Conservation (phyloP, 352 stramenopile species). For the Pseudoperonospora humuli region DNA sequence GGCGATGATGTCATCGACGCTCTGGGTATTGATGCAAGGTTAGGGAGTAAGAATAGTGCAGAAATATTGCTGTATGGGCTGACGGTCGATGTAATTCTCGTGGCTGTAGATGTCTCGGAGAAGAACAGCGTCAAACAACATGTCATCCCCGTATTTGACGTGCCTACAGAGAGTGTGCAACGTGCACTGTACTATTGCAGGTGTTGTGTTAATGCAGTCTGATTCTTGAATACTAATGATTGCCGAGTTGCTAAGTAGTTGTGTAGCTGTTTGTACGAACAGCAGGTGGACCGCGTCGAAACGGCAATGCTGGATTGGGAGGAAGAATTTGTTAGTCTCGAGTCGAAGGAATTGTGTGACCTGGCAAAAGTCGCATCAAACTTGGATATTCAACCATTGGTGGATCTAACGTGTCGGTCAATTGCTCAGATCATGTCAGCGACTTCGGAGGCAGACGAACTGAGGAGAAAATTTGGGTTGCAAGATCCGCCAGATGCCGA, state of each 20-base stretch:
- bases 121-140: slow-evolving; percentile 52
- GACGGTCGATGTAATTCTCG: slow-evolving; percentile 5
- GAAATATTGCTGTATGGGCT: not conserved
- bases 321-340: slow-evolving; percentile 54
- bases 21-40: slow-evolving; percentile 77
- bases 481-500: slow-evolving; percentile 39
- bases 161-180: slow-evolving; percentile 62
- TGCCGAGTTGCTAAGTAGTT: slow-evolving; percentile 3
- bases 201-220: slow-evolving; percentile 10
- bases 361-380: slow-evolving; percentile 76
- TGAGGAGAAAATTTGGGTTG: slow-evolving; percentile 73
- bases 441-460: slow-evolving; percentile 62
- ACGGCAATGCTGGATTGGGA: slow-evolving; percentile 55
- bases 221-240: not conserved
- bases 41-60: not conserved
- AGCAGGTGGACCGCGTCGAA: slow-evolving; percentile 62
- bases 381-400: slow-evolving; percentile 71
- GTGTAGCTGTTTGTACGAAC: slow-evolving; percentile 63
- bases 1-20: slow-evolving; percentile 81
- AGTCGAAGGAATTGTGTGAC: slow-evolving; percentile 74
- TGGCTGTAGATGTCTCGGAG: slow-evolving; percentile 36
- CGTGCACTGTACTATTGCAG: slow-evolving; percentile 68
- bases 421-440: slow-evolving; percentile 83
- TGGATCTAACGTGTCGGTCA: slow-evolving; percentile 71
- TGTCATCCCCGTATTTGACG: slow-evolving; percentile 67